phyloP scores from a whole-genome alignment of 2,329 filamentous ascomycete species.

The Aspergillus tubingensis region DNA sequence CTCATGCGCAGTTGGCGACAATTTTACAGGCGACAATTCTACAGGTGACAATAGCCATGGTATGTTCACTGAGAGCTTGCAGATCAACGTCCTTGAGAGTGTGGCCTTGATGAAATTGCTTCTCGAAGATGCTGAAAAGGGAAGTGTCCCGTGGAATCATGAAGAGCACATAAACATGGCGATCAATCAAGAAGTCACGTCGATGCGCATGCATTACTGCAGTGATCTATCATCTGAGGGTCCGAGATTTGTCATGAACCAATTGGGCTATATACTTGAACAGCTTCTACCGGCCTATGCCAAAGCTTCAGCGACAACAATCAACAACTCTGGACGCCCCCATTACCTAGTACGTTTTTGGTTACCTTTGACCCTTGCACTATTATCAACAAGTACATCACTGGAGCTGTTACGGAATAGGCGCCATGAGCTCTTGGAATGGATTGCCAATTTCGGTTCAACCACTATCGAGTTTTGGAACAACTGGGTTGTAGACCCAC shows the following conservation, averaged over 20 bases:
- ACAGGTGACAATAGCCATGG: conserved; percentile 51
- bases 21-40: conserved; percentile 58
- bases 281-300: conserved; percentile 69
- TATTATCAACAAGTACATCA: conserved; percentile 86
- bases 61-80: conserved; percentile 58
- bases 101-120: conserved; percentile 86
- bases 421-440: conserved; percentile 73
- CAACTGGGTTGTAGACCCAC: conserved; percentile 92
- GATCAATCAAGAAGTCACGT: conserved; percentile 62
- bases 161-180: conserved; percentile 55
- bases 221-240: conserved; percentile 36
- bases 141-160: conserved; percentile 48
- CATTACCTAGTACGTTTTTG: conserved; percentile 79
- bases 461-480: conserved; percentile 89
- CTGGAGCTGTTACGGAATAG: conserved; percentile 74
- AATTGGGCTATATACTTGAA: conserved; percentile 62
- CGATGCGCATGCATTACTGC: conserved; percentile 31
- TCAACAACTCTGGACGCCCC: conserved; percentile 71
- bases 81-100: conserved; percentile 74
- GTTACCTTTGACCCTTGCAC: conserved; percentile 70
- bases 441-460: conserved; percentile 75
- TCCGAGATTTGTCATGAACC: conserved; percentile 36
- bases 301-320: conserved; percentile 56
- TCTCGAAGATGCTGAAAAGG: conserved; percentile 68
- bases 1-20: conserved; percentile 63